Evolutionary conservation across 495 filamentous ascomycete species (phyloP), one percentile per base, ranked within the genome.

Genomic region (Darksidea phi): DNA sequence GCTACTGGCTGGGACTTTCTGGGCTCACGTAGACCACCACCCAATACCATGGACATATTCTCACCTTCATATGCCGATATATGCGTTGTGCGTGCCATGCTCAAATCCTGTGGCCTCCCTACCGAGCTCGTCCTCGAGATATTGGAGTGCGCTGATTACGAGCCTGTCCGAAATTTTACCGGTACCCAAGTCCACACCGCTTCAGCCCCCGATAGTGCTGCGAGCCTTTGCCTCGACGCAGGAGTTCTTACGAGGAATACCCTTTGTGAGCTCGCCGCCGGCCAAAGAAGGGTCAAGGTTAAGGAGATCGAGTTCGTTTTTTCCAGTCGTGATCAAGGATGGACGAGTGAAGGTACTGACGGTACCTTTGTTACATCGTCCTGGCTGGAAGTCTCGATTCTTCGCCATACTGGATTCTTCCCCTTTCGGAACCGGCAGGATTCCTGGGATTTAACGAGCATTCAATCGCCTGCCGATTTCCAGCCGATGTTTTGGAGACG

Each of bases 101-200:
- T 61, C 15, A 23, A 46, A 20, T 25, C 21, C 5, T 7, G 25
- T 8, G 28, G 20, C 13, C 37, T 61, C 11, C 57, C 57, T 5
- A 51, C 48, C 8, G 57, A 61, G 38, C 36, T 61, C 18, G 57
- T 54, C 8, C 38, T 61, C 1, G 57, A 61, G 10, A 61, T 61
- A 17, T 25, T 61, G 11, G 48, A 61, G 6, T 34, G 48, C 11
- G 57, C 57, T 1, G 12, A 24, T 0, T 61, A 61, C 18, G 52
- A 48, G 57, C 57, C 49, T 18, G 46, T 21, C 5, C 34, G 17
- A 24, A n/a, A 21, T 0, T 53, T 54, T 24, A 4, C 8, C 21
- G 1, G 17, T 11, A 55, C 52, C 8, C 5, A 17, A 25, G 10
- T 20, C 32, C 18, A 25, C 1, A 20, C 32, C 2, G 23, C 20